Percentiles rank a stretch among this genome's conserved stretches.
These are phyloP conservation scores for Saccharomyces hybrid DNA, from an alignment of 1,139 yeast species.

Conservation along the genomic window DNA sequence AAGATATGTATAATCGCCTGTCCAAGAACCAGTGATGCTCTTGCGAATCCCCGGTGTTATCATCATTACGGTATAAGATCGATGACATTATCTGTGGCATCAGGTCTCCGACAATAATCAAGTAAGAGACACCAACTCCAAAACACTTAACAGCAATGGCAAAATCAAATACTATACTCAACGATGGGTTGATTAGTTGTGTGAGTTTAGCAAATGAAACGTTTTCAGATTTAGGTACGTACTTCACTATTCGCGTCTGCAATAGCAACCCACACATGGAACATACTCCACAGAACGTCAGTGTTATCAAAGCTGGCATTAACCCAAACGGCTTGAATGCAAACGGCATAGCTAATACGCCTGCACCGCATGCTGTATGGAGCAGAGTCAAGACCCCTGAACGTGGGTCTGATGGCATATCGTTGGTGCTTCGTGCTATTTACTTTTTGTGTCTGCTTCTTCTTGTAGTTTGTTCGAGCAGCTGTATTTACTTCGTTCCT, in stretches of 20 bases:
- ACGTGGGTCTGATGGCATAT: constrained; percentile 19
- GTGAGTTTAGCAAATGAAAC: constrained; percentile 79
- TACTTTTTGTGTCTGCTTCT: not conserved
- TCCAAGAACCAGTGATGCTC: constrained; percentile 21
- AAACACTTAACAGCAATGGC: constrained; percentile 87
- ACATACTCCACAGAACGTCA: constrained; percentile 42
- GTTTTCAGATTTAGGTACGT: constrained; percentile 51
- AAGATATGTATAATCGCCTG: constrained; percentile 58
- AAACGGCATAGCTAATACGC: constrained; percentile 87
- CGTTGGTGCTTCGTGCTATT: not conserved
- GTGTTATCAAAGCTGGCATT: constrained; percentile 55
- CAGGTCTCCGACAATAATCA: constrained; percentile 70
- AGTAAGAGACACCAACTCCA: constrained; percentile 67
- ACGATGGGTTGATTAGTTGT: constrained; percentile 68
- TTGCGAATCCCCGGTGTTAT: not conserved
- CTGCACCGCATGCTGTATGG: constrained; percentile 62
- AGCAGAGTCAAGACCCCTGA: constrained; percentile 46
- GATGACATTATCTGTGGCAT: constrained; percentile 57
- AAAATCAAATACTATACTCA: constrained; percentile 74
- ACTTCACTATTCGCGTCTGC: constrained; percentile 36
- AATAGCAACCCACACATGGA: constrained; percentile 25
- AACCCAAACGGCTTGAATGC: constrained; percentile 83
- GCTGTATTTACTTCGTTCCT: not conserved
- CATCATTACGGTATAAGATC: constrained; percentile 24
- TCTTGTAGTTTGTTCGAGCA: not conserved